Percentiles rank a stretch among this genome's conserved stretches.
These are phyloP conservation scores for Thuja plicata DNA, from an alignment of 83 land plant species.

Conservation along the genomic window DNA sequence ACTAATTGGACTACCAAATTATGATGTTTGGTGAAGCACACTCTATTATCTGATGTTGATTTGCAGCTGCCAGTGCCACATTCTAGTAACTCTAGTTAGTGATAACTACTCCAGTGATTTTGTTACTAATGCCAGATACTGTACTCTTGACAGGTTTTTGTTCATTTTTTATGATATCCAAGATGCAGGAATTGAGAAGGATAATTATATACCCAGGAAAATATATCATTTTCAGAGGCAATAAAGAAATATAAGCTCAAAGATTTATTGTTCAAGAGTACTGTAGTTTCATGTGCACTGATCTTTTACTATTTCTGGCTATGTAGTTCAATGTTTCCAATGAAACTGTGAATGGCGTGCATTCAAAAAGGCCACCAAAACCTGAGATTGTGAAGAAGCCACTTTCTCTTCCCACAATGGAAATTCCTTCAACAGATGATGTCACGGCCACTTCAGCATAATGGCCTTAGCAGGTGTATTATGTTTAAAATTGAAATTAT, in stretches of 20 bases:
- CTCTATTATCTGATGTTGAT: neutral
- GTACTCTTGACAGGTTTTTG: neutral
- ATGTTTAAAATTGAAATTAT: neutral
- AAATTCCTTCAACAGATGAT: conserved; percentile 6
- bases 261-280: neutral
- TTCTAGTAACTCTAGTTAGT: neutral
- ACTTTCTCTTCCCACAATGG: neutral
- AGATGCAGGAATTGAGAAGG: neutral
- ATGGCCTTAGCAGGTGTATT: neutral
- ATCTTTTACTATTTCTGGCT: neutral
- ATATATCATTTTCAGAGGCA: neutral
- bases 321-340: neutral
- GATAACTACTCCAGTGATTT: neutral
- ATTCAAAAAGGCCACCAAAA: conserved; percentile 1
- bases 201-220: neutral
- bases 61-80: neutral
- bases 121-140: neutral
- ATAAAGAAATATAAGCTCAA: neutral
- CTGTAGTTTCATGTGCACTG: neutral
- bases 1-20: neutral
- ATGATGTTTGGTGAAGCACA: neutral
- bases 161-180: neutral
- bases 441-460: conserved; percentile 7
- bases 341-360: neutral
- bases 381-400: neutral